Conservation (phyloP, 148 eudicot genomes). For the Dysphania ambrosioides region DNA sequence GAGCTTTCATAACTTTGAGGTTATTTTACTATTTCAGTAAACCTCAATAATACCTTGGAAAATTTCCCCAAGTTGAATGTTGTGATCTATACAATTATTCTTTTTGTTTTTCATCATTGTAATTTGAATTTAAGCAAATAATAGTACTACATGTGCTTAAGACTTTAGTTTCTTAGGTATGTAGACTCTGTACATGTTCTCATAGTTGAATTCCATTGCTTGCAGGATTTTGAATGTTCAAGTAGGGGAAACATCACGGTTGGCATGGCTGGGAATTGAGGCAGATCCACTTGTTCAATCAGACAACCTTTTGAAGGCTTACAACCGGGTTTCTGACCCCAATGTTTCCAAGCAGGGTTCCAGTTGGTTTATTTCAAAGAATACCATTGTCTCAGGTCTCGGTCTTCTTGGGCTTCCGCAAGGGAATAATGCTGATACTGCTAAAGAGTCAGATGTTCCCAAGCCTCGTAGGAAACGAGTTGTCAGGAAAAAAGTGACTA, state of each 20-base stretch:
- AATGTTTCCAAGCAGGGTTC: slow-evolving; percentile 44
- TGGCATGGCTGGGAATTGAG: slow-evolving; percentile 89
- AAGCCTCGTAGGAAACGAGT: slow-evolving; percentile 76
- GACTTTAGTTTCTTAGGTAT: too few species aligned
- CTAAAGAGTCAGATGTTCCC: slow-evolving; percentile 48
- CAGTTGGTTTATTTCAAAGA: slow-evolving; percentile 81
- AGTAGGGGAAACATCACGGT: slow-evolving; percentile 78
- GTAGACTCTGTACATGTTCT: too few species aligned
- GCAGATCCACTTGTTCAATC: slow-evolving; percentile 80
- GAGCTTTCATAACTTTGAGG: too few species aligned
- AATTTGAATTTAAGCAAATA: too few species aligned
- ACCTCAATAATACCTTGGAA: too few species aligned
- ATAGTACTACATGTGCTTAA: too few species aligned
- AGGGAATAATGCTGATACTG: slow-evolving; percentile 40
- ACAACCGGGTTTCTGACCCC: slow-evolving; percentile 58
- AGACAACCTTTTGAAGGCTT: slow-evolving; percentile 58
- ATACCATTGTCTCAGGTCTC: slow-evolving; percentile 69
- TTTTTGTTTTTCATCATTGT: too few species aligned
- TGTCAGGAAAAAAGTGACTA: slow-evolving; percentile 68
- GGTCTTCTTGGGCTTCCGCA: slow-evolving; percentile 81
- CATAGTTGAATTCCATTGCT: slow-evolving; percentile 1
- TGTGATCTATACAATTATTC: too few species aligned
- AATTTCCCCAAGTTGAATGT: too few species aligned
- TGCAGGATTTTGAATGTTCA: slow-evolving; percentile 76
- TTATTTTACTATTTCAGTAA: too few species aligned